These are phyloP conservation scores for Plectosphaerella sp. DNA, from an alignment of 2,329 filamentous ascomycete species.

Conservation along the genomic window DNA sequence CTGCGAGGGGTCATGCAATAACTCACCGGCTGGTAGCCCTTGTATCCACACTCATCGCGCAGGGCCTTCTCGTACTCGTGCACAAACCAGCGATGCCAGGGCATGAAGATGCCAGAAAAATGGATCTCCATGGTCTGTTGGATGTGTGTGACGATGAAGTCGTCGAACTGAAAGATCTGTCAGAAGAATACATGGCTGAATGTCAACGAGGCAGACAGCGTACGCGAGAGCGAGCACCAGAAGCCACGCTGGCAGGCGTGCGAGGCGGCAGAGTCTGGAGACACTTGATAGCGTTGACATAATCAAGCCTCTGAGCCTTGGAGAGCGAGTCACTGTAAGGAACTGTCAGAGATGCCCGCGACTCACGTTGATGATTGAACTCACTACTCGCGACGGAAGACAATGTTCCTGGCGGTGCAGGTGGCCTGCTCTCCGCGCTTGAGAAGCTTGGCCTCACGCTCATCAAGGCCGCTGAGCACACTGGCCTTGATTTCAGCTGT, in stretches of 20 bases:
- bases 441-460: slow-evolving; percentile 12
- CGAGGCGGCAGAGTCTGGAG: slow-evolving; percentile 31
- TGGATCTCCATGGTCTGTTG: slow-evolving; percentile 32
- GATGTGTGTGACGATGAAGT: slow-evolving; percentile 35
- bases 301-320: slow-evolving; percentile 25
- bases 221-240: slow-evolving; percentile 34
- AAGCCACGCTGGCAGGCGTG: slow-evolving; percentile 24
- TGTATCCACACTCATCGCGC: slow-evolving; percentile 36
- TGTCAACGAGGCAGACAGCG: background rate
- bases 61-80: slow-evolving; percentile 32
- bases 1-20: background rate
- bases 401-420: slow-evolving; percentile 18
- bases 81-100: slow-evolving; percentile 38
- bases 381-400: slow-evolving; percentile 23
- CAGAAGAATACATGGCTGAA: background rate
- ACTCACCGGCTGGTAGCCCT: slow-evolving; percentile 29
- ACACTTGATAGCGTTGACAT: slow-evolving; percentile 41
- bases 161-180: slow-evolving; percentile 24
- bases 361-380: slow-evolving; percentile 9
- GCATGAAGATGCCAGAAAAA: slow-evolving; percentile 26
- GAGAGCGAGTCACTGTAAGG: slow-evolving; percentile 23
- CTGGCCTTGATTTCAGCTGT: slow-evolving; percentile 13
- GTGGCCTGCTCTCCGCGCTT: slow-evolving; percentile 13
- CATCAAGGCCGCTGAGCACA: slow-evolving; percentile 11
- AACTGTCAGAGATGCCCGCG: background rate